These are phyloP conservation scores for Coelastrella sp. DNA, from an alignment of 139 green algal species.

Conservation along the genomic window DNA sequence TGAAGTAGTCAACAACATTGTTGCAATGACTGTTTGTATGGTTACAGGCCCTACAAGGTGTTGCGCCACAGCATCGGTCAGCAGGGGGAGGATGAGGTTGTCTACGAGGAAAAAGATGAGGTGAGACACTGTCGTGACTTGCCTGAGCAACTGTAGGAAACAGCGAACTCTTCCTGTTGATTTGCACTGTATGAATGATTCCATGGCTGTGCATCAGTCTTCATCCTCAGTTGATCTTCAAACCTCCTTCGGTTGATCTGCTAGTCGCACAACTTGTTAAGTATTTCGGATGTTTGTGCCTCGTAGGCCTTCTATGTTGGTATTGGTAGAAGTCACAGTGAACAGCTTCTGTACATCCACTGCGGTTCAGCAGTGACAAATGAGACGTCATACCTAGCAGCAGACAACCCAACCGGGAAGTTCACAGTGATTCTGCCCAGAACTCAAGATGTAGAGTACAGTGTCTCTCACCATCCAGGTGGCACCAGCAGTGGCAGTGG, in stretches of 20 bases:
- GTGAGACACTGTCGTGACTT: no score
- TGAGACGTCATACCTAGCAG: conserved; percentile 73
- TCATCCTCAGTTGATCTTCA: no score
- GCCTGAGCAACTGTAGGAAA: no score
- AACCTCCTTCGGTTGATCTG: no score
- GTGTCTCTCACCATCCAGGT: conserved; percentile 44
- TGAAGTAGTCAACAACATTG: no score
- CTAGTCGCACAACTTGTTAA: no score
- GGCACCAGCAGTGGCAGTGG: conserved; percentile 20
- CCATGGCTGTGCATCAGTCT: no score
- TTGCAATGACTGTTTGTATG: no score
- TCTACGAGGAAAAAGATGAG: conserved; percentile 82
- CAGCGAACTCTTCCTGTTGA: no score
- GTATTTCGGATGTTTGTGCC: no score
- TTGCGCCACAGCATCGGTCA: conserved; percentile 37
- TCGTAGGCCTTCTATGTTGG: conserved; percentile 77
- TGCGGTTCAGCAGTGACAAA: conserved; percentile 76
- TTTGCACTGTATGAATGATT: no score
- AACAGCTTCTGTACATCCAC: conserved; percentile 77
- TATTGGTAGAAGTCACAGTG: conserved; percentile 65
- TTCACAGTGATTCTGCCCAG: conserved; percentile 75
- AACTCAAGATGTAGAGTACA: conserved; percentile 78
- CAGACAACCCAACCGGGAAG: conserved; percentile 67
- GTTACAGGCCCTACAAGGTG: conserved; percentile 69
- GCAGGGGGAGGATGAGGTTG: conserved; percentile 53